phyloP scores from a whole-genome alignment of 495 filamentous ascomycete genomes.

The Xylaria sp. region DNA sequence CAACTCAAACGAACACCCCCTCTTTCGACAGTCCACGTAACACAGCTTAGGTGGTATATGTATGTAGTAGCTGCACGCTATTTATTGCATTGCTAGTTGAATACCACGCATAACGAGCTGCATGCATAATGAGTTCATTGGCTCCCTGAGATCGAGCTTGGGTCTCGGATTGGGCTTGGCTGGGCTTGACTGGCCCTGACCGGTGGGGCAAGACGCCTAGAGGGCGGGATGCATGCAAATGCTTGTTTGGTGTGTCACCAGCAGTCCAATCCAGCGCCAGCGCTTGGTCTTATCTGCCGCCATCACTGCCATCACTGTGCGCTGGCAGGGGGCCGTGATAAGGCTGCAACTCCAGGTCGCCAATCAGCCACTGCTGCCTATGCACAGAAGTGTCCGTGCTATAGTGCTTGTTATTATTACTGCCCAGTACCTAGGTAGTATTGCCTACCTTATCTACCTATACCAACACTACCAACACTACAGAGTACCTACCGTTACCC shows the following conservation, averaged over 20 bases:
- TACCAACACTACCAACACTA: too few relatives aligned
- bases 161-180: neutral
- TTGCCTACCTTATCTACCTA: too few relatives aligned
- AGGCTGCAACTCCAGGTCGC: constrained; percentile 17
- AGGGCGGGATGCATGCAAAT: neutral
- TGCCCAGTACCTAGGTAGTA: too few relatives aligned
- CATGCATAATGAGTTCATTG: constrained; percentile 7
- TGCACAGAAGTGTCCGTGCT: neutral
- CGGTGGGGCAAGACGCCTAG: neutral
- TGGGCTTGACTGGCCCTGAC: neutral
- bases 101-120: constrained; percentile 3
- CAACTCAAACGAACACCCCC: constrained; percentile 15
- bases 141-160: neutral
- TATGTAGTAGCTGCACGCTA: neutral
- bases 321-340: constrained; percentile 21
- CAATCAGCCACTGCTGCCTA: constrained; percentile 3
- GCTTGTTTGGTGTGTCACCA: neutral
- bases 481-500: neutral
- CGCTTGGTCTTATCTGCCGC: constrained; percentile 22
- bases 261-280: constrained; percentile 12
- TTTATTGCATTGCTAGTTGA: neutral
- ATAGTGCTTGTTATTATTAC: neutral
- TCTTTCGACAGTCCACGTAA: constrained; percentile 4
- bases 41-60: neutral
- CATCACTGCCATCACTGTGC: neutral